Base-by-base conservation (phyloP, 441 rosid genomes). In the Populus trichocarpa region DNA sequence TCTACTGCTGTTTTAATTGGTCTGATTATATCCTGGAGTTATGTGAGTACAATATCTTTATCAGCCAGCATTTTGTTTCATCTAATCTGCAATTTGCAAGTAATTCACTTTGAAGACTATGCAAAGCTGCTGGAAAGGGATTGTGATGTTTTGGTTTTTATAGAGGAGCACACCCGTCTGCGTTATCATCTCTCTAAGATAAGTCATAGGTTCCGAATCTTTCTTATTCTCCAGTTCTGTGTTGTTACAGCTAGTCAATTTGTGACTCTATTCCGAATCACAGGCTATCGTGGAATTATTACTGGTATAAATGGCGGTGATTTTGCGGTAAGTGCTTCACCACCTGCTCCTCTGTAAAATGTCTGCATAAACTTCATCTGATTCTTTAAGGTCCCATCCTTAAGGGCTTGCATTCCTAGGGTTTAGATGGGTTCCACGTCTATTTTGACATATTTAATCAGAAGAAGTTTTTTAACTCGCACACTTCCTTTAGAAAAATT, bases 151-250 rank as follows among this genome's bases (percentile, higher is more conserved):
- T 74, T 87, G 68, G 77, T 86, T 70, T 88, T 90, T 67, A 89
- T 96, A 69, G 89, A 92, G 50, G 97, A 93, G 80, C 99, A 93
- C 77, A 84, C 85, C 42, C 95, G 89, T 64, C 87, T 93, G 11
- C 89, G 97, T 2, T 79, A 89, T 83, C 85, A 92, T 77, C 93
- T 93, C 16, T 92, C 99, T 73, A 93, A 93, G 85, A 96, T 96
- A 78, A 96, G 99, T 87, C 98, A 96, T 82, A 90, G 97, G 84
- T 96, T 96, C 84, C 88, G 98, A 16, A 91, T 93, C 77, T 96
- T 91, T 84, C 95, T 96, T 71, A 85, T 96, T 78, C 83, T 90
- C n/a, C 88, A 91, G 85, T 90, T 93, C 86, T 50, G 87, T 81
- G 91, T 87, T 11, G 95, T 92, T 79, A 91, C 97, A 2, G 87